phyloP scores from a whole-genome alignment of 2,329 filamentous ascomycete genomes.

The Macroventuria anomochaeta region DNA sequence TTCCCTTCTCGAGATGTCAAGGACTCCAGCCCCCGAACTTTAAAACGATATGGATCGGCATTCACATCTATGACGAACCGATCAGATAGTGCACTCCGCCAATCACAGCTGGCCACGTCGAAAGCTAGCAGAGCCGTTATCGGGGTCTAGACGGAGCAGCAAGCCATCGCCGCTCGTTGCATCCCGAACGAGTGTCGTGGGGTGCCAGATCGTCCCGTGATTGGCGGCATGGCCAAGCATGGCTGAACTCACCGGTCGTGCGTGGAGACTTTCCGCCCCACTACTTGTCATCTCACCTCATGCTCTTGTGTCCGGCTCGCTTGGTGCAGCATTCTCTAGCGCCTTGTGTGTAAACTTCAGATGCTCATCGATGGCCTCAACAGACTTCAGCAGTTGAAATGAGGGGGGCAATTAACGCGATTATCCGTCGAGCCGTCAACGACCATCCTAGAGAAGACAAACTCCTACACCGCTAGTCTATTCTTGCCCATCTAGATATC shows the following conservation, averaged over 20 bases:
- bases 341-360: constrained; percentile 32
- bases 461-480: constrained; percentile 45
- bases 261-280: constrained; percentile 27
- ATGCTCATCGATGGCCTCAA: constrained; percentile 33
- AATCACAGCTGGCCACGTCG: constrained; percentile 49
- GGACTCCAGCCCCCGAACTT: constrained; percentile 1
- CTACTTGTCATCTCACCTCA: constrained; percentile 35
- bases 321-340: constrained; percentile 45
- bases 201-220: constrained; percentile 24
- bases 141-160: constrained; percentile 39
- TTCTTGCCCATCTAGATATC: constrained; percentile 26
- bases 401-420: constrained; percentile 27
- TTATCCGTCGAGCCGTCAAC: constrained; percentile 38
- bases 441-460: constrained; percentile 17
- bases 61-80: constrained; percentile 31
- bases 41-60: constrained; percentile 20
- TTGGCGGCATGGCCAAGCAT: constrained; percentile 26
- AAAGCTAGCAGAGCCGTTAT: constrained; percentile 47
- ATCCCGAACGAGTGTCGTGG: constrained; percentile 39
- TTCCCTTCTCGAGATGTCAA: neutral
- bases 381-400: constrained; percentile 27
- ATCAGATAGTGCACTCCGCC: constrained; percentile 38
- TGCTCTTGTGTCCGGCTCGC: constrained; percentile 28
- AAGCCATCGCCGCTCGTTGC: constrained; percentile 48
- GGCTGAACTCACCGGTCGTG: constrained; percentile 37